These are phyloP conservation scores for Notholithocarpus densiflorus DNA, from an alignment of 306 rosid genomes.

Conservation along the genomic window DNA sequence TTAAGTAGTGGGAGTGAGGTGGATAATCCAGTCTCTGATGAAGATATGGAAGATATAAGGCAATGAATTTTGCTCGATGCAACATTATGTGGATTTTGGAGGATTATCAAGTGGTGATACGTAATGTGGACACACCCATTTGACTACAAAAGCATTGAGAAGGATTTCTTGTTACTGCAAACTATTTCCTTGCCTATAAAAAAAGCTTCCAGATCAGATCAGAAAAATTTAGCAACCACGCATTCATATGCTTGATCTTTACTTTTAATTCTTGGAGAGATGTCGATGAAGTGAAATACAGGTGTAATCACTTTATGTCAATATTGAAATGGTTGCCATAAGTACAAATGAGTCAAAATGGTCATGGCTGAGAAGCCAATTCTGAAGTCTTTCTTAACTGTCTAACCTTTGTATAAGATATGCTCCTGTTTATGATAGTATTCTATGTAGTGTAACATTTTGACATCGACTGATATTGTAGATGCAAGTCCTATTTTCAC, in stretches of 20 bases:
- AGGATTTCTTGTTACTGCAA: neutral
- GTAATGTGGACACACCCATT: neutral
- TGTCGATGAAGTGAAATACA: neutral
- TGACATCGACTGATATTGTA: neutral
- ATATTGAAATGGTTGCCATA: neutral
- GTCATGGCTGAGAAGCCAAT: neutral
- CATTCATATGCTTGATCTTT: neutral
- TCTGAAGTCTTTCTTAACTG: neutral
- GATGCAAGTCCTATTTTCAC: too few relatives aligned
- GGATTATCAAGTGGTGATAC: neutral
- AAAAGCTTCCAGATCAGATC: neutral
- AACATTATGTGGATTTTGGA: constrained; percentile 1
- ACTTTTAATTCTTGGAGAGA: neutral
- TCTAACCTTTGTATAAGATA: neutral
- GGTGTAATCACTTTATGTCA: neutral
- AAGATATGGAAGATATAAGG: constrained; percentile 15
- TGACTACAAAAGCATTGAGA: neutral
- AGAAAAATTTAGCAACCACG: neutral
- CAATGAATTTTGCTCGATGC: constrained; percentile 13
- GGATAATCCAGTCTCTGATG: constrained; percentile 21
- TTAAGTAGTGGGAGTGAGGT: constrained; percentile 14
- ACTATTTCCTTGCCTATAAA: neutral
- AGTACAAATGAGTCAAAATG: too few relatives aligned
- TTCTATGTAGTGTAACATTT: neutral
- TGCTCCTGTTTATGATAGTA: neutral